Percentiles rank a stretch among this genome's conserved stretches.
Conservation (phyloP, 495 filamentous ascomycete species). For the Articulospora tetracladia region DNA sequence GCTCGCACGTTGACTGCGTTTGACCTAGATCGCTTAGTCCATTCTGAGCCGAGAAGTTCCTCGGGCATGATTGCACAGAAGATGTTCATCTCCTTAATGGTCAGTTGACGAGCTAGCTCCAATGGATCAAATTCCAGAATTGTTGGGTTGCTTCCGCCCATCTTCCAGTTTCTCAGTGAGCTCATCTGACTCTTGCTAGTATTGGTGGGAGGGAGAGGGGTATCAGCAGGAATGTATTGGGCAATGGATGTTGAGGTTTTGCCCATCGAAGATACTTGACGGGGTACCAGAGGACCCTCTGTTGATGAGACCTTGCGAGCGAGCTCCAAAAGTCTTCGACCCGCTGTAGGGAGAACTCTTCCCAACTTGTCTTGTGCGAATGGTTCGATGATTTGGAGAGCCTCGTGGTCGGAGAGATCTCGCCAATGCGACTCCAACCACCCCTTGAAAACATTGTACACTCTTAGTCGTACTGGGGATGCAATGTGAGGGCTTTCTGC, state of each 20-base stretch:
- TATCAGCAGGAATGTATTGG: slow-evolving; percentile 65
- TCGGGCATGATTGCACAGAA: slow-evolving; percentile 92
- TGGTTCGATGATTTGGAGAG: slow-evolving; percentile 66
- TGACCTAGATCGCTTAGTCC: slow-evolving; percentile 79
- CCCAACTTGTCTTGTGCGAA: slow-evolving; percentile 76
- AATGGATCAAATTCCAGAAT: slow-evolving; percentile 92
- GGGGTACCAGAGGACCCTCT: slow-evolving; percentile 76
- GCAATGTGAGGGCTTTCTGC: slow-evolving; percentile 69
- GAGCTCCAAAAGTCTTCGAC: slow-evolving; percentile 72
- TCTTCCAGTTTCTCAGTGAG: slow-evolving; percentile 70
- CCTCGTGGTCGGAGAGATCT: slow-evolving; percentile 68
- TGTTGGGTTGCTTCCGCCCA: slow-evolving; percentile 61
- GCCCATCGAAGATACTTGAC: slow-evolving; percentile 81
- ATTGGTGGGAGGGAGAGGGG: slow-evolving; percentile 62
- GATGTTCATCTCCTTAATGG: slow-evolving; percentile 87
- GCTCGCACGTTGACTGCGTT: slow-evolving; percentile 89
- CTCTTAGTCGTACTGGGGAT: slow-evolving; percentile 77
- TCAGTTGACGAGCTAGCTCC: slow-evolving; percentile 89
- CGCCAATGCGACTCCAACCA: slow-evolving; percentile 98
- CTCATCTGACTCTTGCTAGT: slow-evolving; percentile 73
- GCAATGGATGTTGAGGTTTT: slow-evolving; percentile 76
- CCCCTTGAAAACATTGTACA: slow-evolving; percentile 95
- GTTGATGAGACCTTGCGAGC: slow-evolving; percentile 76
- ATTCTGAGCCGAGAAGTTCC: slow-evolving; percentile 89
- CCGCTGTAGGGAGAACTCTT: slow-evolving; percentile 66